Conservation (phyloP, 2,329 filamentous ascomycete species). For the Colletotrichum falcatum region DNA sequence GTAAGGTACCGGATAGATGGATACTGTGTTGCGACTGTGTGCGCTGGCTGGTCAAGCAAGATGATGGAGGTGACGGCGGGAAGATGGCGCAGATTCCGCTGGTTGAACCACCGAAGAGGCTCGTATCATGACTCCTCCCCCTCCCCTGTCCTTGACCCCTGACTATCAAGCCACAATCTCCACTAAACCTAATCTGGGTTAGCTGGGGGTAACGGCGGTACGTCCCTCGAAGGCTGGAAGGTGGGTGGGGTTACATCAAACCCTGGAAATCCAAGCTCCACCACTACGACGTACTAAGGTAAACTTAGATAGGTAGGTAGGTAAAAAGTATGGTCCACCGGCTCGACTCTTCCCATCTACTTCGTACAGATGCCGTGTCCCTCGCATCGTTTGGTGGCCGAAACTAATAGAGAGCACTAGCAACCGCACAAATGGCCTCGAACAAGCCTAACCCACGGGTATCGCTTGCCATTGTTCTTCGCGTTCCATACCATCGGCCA, state of each 20-base stretch:
- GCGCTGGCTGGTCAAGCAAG: neutral
- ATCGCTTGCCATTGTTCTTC: neutral
- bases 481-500: neutral
- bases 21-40: neutral
- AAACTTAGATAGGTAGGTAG: neutral
- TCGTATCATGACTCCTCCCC: neutral
- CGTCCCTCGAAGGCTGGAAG: neutral
- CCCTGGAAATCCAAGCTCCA: constrained; percentile 5
- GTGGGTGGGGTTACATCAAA: neutral
- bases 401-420: constrained; percentile 20
- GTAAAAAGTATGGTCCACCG: constrained; percentile 8
- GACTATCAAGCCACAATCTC: neutral
- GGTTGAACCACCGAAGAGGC: neutral
- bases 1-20: too few species aligned
- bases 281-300: neutral
- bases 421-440: neutral
- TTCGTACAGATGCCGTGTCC: too few species aligned
- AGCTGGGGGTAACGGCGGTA: neutral
- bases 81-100: too few species aligned
- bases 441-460: constrained; percentile 9
- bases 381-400: constrained; percentile 18
- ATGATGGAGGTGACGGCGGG: neutral
- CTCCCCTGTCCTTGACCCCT: neutral
- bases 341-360: constrained; percentile 34
- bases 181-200: constrained; percentile 9